Percentiles rank a stretch among this genome's conserved stretches.
These are phyloP conservation scores for Populus tomentosa DNA, from an alignment of 441 rosid genomes.

Conservation along the genomic window DNA sequence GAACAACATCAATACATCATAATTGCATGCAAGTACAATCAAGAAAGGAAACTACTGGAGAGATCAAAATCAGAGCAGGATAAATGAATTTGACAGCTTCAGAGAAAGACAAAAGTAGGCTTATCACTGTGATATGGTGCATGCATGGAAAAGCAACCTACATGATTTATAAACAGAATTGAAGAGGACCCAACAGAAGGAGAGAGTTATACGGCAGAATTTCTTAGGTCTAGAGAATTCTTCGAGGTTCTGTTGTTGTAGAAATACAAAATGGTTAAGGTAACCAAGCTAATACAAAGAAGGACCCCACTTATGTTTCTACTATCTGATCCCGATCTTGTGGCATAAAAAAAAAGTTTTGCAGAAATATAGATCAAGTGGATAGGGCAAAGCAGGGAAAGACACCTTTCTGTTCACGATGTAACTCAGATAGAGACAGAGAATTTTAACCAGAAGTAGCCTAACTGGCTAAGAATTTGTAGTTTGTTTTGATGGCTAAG, in stretches of 20 bases:
- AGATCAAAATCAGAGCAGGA: slow-evolving; percentile 6
- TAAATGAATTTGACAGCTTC: background rate
- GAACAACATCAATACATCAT: background rate
- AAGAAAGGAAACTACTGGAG: background rate
- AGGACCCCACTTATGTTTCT: background rate
- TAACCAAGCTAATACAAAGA: background rate
- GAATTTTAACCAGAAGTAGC: background rate
- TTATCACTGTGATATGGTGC: background rate
- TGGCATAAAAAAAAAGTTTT: background rate
- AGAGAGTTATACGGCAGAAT: background rate
- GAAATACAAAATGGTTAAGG: background rate
- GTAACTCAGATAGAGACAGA: background rate
- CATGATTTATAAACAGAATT: background rate
- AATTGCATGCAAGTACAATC: slow-evolving; percentile 1
- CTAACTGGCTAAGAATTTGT: background rate
- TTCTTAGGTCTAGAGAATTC: background rate
- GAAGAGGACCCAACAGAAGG: background rate
- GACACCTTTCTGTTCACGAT: background rate
- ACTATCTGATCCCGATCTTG: background rate
- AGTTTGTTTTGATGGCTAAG: background rate
- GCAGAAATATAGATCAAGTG: background rate
- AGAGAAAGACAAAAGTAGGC: background rate
- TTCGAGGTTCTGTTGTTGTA: background rate
- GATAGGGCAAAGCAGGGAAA: background rate
- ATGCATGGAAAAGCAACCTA: background rate